These are phyloP conservation scores for Chrysoporthe austroafricana DNA, from an alignment of 2,329 filamentous ascomycete species.

Conservation along the genomic window DNA sequence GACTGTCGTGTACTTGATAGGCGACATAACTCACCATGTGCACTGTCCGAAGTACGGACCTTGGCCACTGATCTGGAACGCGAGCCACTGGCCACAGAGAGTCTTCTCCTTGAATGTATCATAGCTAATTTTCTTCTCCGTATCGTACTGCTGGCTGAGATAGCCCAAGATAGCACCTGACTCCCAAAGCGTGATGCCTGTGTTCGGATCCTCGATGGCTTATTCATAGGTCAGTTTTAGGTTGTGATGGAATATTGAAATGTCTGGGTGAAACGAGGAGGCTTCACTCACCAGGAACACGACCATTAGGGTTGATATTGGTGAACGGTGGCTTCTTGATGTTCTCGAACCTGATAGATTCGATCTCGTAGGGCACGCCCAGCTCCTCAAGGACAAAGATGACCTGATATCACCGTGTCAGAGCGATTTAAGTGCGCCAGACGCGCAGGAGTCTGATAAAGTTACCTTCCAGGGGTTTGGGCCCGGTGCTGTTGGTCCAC, in stretches of 20 bases:
- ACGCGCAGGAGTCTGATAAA: neutral
- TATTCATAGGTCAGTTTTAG: slow-evolving; percentile 15
- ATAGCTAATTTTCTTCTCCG: slow-evolving; percentile 31
- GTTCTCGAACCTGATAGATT: slow-evolving; percentile 31
- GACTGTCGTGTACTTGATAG: neutral
- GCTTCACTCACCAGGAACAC: slow-evolving; percentile 27
- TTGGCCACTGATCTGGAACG: slow-evolving; percentile 49
- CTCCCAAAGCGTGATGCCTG: slow-evolving; percentile 37
- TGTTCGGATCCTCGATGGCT: slow-evolving; percentile 42
- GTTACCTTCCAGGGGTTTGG: neutral
- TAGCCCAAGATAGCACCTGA: slow-evolving; percentile 34
- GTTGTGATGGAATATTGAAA: neutral
- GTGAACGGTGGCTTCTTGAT: slow-evolving; percentile 35
- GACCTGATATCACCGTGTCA: slow-evolving; percentile 31
- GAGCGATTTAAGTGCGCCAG: neutral
- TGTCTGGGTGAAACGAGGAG: too few relatives aligned
- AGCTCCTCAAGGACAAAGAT: slow-evolving; percentile 43
- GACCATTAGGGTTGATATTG: slow-evolving; percentile 42
- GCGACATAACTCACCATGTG: neutral
- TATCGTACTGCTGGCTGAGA: slow-evolving; percentile 35
- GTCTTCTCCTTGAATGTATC: slow-evolving; percentile 29
- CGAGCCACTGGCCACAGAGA: slow-evolving; percentile 39
- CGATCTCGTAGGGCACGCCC: slow-evolving; percentile 39
- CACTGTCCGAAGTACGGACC: slow-evolving; percentile 50
- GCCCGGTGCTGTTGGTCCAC: neutral